Percentiles rank a stretch among this genome's conserved stretches.
Evolutionary conservation across 805 yeast species (phyloP).

Genomic region (Starmerella vitae): DNA sequence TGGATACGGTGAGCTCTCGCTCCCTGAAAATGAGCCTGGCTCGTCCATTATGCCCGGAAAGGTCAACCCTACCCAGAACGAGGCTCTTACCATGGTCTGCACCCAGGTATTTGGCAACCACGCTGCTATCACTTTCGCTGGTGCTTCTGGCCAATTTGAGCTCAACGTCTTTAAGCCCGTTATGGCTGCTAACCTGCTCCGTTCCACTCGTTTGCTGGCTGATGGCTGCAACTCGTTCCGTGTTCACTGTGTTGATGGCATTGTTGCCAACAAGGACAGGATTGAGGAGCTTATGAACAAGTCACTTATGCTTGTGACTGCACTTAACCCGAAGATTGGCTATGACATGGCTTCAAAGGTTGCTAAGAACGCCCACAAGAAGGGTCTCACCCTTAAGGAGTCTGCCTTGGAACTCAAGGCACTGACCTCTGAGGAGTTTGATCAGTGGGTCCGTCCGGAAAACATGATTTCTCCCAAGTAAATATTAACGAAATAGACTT

Average conservation of each 20-base stretch:
- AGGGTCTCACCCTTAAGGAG: constrained; percentile 90
- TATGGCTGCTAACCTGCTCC: constrained; percentile 76
- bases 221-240: constrained; percentile 88
- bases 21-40: constrained; percentile 99
- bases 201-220: constrained; percentile 75
- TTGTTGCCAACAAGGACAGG: constrained; percentile 74
- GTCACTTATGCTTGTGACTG: constrained; percentile 95
- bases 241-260: constrained; percentile 89
- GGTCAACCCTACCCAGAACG: constrained; percentile 98
- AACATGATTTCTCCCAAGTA: constrained; percentile 84
- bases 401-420: constrained; percentile 86
- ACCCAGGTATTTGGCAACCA: constrained; percentile 97
- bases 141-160: constrained; percentile 98
- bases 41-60: constrained; percentile 99
- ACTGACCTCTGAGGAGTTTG: constrained; percentile 73
- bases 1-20: constrained; percentile 89
- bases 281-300: constrained; percentile 81
- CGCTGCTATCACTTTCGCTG: constrained; percentile 88
- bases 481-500: too few species aligned
- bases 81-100: constrained; percentile 96
- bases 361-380: constrained; percentile 97
- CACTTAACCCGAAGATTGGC: constrained; percentile 97
- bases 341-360: constrained; percentile 95
- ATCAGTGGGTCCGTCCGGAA: constrained; percentile 95
- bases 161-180: constrained; percentile 97